Evolutionary conservation across 2,329 filamentous ascomycete species (phyloP).

Genomic region (Gaeumannomyces tritici): DNA sequence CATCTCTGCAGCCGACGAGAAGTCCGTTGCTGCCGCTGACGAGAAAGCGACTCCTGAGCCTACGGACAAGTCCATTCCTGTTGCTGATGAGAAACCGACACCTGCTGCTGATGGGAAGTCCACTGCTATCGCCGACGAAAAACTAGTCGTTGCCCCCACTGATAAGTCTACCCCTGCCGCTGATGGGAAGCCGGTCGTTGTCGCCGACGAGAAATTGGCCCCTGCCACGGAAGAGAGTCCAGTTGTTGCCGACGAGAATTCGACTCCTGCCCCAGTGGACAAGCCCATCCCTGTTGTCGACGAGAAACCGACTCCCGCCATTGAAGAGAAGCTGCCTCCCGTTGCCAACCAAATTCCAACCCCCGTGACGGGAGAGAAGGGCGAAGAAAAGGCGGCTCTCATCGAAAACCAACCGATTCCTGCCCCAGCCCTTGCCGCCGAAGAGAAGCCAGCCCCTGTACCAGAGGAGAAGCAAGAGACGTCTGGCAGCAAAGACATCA

Average conservation of each 20-base stretch:
- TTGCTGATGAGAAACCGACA: background rate
- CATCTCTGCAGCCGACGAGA: background rate
- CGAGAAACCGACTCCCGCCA: background rate
- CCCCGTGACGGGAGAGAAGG: too few relatives aligned
- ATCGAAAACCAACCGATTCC: slow-evolving; percentile 9
- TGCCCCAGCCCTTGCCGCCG: background rate
- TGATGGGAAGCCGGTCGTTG: too few relatives aligned
- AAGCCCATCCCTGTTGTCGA: background rate
- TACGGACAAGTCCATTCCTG: background rate
- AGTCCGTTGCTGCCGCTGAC: background rate
- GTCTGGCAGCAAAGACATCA: slow-evolving; percentile 7
- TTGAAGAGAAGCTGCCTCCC: background rate
- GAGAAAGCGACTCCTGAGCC: too few relatives aligned
- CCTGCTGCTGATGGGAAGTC: background rate
- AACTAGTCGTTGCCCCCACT: too few relatives aligned
- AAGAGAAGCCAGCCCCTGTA: slow-evolving; percentile 5
- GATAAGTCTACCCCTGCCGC: too few relatives aligned
- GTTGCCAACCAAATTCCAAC: too few relatives aligned
- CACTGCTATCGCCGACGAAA: too few relatives aligned
- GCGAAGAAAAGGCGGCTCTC: background rate
- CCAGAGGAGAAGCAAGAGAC: slow-evolving; percentile 1
- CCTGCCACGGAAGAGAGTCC: too few relatives aligned
- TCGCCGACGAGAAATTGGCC: too few relatives aligned
- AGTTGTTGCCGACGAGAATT: background rate
- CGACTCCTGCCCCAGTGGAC: too few relatives aligned